Base-by-base conservation (phyloP, 495 filamentous ascomycete species). In the Tuber umbilicatum region DNA sequence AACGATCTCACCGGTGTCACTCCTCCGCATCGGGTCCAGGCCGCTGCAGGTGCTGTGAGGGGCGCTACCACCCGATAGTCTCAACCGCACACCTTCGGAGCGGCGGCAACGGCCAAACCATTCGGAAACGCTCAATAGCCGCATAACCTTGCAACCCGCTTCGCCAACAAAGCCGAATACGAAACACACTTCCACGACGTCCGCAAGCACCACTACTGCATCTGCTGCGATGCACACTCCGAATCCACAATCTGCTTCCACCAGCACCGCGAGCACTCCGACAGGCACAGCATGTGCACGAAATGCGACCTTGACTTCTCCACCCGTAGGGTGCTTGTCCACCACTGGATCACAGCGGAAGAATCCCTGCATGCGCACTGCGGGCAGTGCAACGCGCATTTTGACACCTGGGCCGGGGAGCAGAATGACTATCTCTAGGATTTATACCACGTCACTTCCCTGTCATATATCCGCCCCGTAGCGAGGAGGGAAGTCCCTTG, bases 171-270 rank as follows among this genome's bases (percentile, higher is more conserved):
- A 16, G 69, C 70, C 42, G 37, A 69, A 39, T 70, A 72, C 17
- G 42, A 35, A 3, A 38, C 64, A n/a, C 77, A 78, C 71, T 78
- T 78, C 38, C 38, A 31, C 40, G 38, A 68, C 12, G 71, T 71
- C 27, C 41, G 71, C 14, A 69, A 69, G 42, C 75, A 78, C 43
- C 60, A 69, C 38, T 77, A 69, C 42, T 78, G 77, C n/a, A 47
- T 69, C 5, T 75, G 77, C 43, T 78, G 77, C 55, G 77, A 78
- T 50, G 77, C 76, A 12, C 77, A 78, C 43, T 78, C 74, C 41
- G 71, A 69, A 35, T 71, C 23, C 35, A n/a, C 47, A 68, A 41
- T 31, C 16, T 39, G 42, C 23, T 75, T 78, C 19, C 40, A 69
- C 43, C 60, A 39, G 16, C 77, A 78, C 31, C 68, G 72, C 43